These are phyloP conservation scores for Auriscalpium microsporum DNA, from an alignment of 768 basidiomycete genomes.

Conservation along the genomic window DNA sequence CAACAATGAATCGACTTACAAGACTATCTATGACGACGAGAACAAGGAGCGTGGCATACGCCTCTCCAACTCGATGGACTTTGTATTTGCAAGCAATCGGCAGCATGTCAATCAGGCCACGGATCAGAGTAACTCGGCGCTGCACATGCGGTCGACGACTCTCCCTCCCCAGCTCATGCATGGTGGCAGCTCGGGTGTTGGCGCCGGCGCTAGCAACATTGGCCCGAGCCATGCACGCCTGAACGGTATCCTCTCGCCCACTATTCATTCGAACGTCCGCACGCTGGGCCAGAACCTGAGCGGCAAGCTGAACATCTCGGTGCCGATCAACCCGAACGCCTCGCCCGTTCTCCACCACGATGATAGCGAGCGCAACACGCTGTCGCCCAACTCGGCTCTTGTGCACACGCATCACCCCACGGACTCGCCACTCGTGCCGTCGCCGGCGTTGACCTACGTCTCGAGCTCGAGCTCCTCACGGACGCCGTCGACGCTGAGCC, in stretches of 20 bases:
- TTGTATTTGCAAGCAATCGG: constrained; percentile 1
- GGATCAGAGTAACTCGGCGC: constrained; percentile 12
- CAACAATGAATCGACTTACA: constrained; percentile 4
- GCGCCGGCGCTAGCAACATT: not conserved
- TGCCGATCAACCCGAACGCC: not conserved
- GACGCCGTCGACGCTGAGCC: constrained; percentile 60
- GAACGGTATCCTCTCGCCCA: constrained; percentile 14
- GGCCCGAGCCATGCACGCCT: constrained; percentile 3
- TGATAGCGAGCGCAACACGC: not conserved
- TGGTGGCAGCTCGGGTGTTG: not conserved
- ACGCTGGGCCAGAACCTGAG: not conserved
- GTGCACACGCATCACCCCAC: constrained; percentile 6
- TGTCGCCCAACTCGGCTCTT: constrained; percentile 2
- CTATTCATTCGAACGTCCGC: constrained; percentile 5
- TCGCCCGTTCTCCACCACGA: constrained; percentile 2
- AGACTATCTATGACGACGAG: constrained; percentile 3
- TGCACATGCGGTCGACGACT: constrained; percentile 15
- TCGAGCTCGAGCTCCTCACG: constrained; percentile 33
- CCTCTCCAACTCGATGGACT: constrained; percentile 5
- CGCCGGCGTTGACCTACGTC: constrained; percentile 56
- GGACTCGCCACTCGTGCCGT: constrained; percentile 44
- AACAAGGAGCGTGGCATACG: constrained; percentile 3
- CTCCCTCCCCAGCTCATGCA: constrained; percentile 14
- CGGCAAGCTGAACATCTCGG: constrained; percentile 4
- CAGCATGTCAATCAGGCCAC: constrained; percentile 2